Base-by-base conservation (phyloP, 83 land plant genomes). In the Isoetes engelmannii region DNA sequence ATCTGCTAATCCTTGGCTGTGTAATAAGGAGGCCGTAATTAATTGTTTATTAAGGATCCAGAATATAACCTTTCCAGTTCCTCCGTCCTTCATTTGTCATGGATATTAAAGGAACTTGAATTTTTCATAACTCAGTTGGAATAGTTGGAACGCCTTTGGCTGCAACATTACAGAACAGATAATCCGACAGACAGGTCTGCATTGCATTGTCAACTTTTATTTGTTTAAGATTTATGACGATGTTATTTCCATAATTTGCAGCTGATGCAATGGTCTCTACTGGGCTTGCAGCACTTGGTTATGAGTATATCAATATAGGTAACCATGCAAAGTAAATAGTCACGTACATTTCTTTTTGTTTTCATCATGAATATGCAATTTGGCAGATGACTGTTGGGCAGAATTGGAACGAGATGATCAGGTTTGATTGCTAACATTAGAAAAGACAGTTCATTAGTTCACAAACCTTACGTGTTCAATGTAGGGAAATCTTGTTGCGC, bases 401-500 rank as follows among this genome's bases (percentile, higher is more conserved):
- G 37, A 28, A 28, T 28, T 28, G 37, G 37, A 28, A 28, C 37
- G 37, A 28, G 37, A 28, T 9, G 53, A 8, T 41, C 4, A 28
- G 41, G 60, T 28, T 28, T 28, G 0, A 28, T 28, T 28, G 0
- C 37, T 28, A 28, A 0, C 37, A 28, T 28, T 28, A 28, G 37
- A 28, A n/a, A 28, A 28, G 37, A 28, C 1, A 28, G 37, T 28
- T 28, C 37, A 28, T 28, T 28, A 28, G 37, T 28, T 28, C 37
- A 28, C 37, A 28, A 28, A 28, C 37, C 37, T 28, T 28, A 28
- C 37, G 2, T 28, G 2, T 28, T 28, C 37, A 28, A 28, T 28
- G 37, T 28, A 89, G 92, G 92, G 85, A 60, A 56, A 82, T 49
- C 54, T 86, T 71, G 84, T 74, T 7, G 81, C 87, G 7, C 82